Evolutionary conservation across 805 yeast genomes (phyloP).

Genomic region (Cyberlindnera japonica): DNA sequence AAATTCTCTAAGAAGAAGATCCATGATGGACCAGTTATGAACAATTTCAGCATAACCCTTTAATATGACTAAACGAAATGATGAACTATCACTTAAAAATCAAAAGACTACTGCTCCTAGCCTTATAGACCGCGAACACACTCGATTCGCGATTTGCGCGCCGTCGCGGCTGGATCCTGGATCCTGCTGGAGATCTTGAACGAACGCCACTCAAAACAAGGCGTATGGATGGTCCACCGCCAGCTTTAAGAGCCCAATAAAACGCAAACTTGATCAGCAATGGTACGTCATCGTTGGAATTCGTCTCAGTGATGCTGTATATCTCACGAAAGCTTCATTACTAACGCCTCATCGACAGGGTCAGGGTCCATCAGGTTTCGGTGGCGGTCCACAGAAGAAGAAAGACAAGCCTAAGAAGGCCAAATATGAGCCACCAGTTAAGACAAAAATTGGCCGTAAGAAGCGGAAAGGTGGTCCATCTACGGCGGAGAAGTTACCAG

Average conservation of each 20-base stretch:
- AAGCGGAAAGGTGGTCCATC: slow-evolving; percentile 88
- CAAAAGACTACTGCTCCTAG: no score
- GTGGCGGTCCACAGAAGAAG: slow-evolving; percentile 45
- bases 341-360: slow-evolving; percentile 33
- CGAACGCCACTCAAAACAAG: slow-evolving; percentile 7
- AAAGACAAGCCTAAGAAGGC: slow-evolving; percentile 82
- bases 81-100: no score
- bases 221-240: no score
- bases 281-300: neutral
- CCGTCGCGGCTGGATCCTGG: neutral
- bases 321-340: neutral
- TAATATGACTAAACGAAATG: neutral
- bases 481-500: slow-evolving; percentile 79
- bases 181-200: neutral
- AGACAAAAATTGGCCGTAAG: slow-evolving; percentile 88
- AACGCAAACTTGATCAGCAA: neutral
- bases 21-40: slow-evolving; percentile 54
- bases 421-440: slow-evolving; percentile 98
- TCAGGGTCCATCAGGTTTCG: slow-evolving; percentile 53
- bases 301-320: neutral
- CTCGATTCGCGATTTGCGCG: no score
- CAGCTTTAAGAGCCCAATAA: neutral
- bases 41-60: slow-evolving; percentile 64
- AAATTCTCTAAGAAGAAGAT: slow-evolving; percentile 43
- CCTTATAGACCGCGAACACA: no score